Evolutionary conservation across 169 alveolate species (phyloP).

Genomic region (Babesia ovis): DNA sequence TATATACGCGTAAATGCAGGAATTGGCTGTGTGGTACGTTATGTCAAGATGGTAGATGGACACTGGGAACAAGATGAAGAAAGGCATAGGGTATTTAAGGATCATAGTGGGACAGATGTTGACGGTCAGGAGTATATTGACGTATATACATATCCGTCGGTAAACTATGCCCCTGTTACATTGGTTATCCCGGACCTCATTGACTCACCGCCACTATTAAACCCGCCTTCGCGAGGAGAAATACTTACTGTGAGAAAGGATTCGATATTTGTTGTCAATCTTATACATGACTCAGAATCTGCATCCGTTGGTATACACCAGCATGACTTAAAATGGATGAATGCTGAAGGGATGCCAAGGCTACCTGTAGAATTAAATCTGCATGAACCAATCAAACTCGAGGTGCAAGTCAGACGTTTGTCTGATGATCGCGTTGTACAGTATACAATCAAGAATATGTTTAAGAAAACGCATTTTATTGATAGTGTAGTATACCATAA

Average conservation of each 20-base stretch:
- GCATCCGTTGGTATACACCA: background rate
- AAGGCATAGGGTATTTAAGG: background rate
- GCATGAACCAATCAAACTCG: background rate
- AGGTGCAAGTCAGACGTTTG: background rate
- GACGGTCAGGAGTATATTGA: background rate
- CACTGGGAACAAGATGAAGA: background rate
- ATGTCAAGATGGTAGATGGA: background rate
- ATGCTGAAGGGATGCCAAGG: background rate
- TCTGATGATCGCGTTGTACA: background rate
- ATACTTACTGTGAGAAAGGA: background rate
- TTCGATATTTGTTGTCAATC: background rate
- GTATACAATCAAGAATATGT: background rate
- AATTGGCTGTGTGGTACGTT: conserved; percentile 1
- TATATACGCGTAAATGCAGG: background rate
- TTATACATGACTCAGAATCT: background rate
- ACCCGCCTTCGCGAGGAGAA: background rate
- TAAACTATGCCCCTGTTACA: conserved; percentile 10
- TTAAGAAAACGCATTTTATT: background rate
- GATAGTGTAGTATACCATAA: background rate
- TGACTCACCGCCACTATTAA: background rate
- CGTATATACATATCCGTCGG: background rate
- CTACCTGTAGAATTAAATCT: conserved; percentile 1
- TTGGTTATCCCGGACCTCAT: background rate
- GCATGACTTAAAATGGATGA: conserved; percentile 2
- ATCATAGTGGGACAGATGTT: background rate